phyloP scores from a whole-genome alignment of 2,329 filamentous ascomycete genomes.

The Pseudogymnoascus destructans region DNA sequence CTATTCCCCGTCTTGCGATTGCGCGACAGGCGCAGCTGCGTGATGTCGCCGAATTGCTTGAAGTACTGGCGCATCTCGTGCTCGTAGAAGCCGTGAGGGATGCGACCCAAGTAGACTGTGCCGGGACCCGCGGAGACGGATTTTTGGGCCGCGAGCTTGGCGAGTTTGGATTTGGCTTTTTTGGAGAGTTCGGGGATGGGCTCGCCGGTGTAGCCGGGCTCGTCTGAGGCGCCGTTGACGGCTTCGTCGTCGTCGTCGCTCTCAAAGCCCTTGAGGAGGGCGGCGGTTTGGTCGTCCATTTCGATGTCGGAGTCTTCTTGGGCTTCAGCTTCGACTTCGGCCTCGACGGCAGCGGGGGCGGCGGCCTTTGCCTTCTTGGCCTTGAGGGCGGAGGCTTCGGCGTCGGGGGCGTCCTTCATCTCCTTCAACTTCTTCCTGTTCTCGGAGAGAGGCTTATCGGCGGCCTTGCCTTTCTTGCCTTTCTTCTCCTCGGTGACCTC shows the following conservation, averaged over 20 bases:
- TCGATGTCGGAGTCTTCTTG: slow-evolving; percentile 28
- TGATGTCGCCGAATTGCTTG: slow-evolving; percentile 78
- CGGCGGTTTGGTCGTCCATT: slow-evolving; percentile 35
- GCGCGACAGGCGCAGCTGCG: slow-evolving; percentile 65
- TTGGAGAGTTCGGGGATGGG: slow-evolving; percentile 4
- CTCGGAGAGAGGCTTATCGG: slow-evolving; percentile 10
- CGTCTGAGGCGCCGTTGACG: neutral
- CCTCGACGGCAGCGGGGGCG: slow-evolving; percentile 11
- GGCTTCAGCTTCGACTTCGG: slow-evolving; percentile 16
- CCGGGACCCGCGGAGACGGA: slow-evolving; percentile 46
- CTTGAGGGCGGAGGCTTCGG: slow-evolving; percentile 13
- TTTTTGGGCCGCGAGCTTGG: slow-evolving; percentile 29
- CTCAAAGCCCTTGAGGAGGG: slow-evolving; percentile 41
- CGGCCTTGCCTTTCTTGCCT: too few relatives aligned
- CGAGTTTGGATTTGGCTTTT: slow-evolving; percentile 31
- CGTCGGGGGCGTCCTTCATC: slow-evolving; percentile 12
- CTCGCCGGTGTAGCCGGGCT: neutral
- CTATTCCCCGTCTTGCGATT: slow-evolving; percentile 84
- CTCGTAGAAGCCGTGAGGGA: slow-evolving; percentile 95
- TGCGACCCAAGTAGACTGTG: slow-evolving; percentile 78
- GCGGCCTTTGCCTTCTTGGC: slow-evolving; percentile 18
- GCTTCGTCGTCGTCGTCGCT: slow-evolving; percentile 38
- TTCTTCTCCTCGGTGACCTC: slow-evolving; percentile 7
- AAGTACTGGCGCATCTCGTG: slow-evolving; percentile 91
- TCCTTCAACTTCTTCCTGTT: slow-evolving; percentile 16